phyloP scores from a whole-genome alignment of 371 early-diverging fungal genomes.

The Batrachochytrium dendrobatidis region DNA sequence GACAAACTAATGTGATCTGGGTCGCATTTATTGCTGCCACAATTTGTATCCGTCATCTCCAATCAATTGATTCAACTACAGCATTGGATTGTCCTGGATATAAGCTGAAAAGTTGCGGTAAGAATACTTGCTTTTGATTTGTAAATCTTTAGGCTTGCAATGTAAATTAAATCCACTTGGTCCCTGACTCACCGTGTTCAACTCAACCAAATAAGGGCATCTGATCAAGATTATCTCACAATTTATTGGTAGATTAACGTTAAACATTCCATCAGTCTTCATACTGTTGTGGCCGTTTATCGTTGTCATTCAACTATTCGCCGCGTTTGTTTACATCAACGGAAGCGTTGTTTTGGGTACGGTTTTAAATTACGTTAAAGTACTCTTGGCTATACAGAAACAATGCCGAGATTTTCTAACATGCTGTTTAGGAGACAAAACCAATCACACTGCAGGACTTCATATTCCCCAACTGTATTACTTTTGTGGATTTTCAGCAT shows the following conservation, averaged over 20 bases:
- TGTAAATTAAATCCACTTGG: too few species aligned
- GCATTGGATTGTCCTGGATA: too few species aligned
- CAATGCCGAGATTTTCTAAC: neutral
- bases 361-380: neutral
- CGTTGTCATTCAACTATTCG: constrained; percentile 41
- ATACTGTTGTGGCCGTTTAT: constrained; percentile 32
- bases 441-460: constrained; percentile 72
- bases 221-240: too few species aligned
- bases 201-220: too few species aligned
- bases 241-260: too few species aligned
- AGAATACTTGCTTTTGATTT: too few species aligned
- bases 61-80: too few species aligned
- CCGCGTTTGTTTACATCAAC: constrained; percentile 66
- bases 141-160: too few species aligned
- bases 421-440: constrained; percentile 59
- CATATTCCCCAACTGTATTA: constrained; percentile 88
- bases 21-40: constrained; percentile 42
- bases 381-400: neutral
- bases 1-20: constrained; percentile 95
- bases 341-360: constrained; percentile 76
- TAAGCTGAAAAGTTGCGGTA: too few species aligned
- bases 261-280: too few species aligned
- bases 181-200: too few species aligned
- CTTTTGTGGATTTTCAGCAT: constrained; percentile 61
- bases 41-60: too few species aligned